phyloP scores from a whole-genome alignment of 148 eudicot species.

The Dianthus caryophyllus region DNA sequence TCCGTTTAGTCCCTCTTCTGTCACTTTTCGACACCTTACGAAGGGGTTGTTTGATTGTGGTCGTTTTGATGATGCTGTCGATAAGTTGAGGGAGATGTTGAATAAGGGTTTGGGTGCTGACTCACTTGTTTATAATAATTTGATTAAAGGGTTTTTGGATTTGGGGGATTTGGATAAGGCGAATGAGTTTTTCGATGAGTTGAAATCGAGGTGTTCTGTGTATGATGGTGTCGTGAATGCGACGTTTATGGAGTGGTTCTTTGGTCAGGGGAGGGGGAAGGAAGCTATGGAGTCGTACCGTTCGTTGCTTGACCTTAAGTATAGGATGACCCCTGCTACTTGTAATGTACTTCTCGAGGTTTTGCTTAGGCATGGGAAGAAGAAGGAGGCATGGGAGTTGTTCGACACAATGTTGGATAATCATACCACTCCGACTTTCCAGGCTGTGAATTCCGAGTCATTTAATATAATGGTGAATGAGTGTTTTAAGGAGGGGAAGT shows the following conservation, averaged over 20 bases:
- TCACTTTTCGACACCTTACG: conserved; percentile 62
- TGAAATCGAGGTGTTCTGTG: conserved; percentile 67
- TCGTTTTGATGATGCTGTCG: conserved; percentile 56
- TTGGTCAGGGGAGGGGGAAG: conserved; percentile 48
- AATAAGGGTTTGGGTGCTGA: conserved; percentile 75
- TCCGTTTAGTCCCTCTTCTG: conserved; percentile 65
- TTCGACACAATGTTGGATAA: conserved; percentile 42
- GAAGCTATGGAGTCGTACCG: conserved; percentile 84
- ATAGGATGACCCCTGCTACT: conserved; percentile 73
- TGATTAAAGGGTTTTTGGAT: conserved; percentile 66
- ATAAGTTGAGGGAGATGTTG: conserved; percentile 66
- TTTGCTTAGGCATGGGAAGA: conserved; percentile 47
- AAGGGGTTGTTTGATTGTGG: conserved; percentile 63
- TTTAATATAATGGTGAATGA: conserved; percentile 46
- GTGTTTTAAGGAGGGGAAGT: conserved; percentile 45
- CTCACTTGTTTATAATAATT: conserved; percentile 65
- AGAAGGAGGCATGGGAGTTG: conserved; percentile 42
- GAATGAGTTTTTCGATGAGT: conserved; percentile 72
- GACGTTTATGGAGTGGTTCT: conserved; percentile 84
- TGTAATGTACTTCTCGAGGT: conserved; percentile 72
- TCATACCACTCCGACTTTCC: conserved; percentile 42
- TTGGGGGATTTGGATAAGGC: conserved; percentile 65
- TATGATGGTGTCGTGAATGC: conserved; percentile 81
- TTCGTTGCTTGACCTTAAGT: conserved; percentile 49
- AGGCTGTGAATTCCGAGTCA: conserved; percentile 39